Percentiles rank a stretch among this genome's conserved stretches.
phyloP scores from a whole-genome alignment of 2,329 filamentous ascomycete species.

The Sporothrix pseudoabietina region DNA sequence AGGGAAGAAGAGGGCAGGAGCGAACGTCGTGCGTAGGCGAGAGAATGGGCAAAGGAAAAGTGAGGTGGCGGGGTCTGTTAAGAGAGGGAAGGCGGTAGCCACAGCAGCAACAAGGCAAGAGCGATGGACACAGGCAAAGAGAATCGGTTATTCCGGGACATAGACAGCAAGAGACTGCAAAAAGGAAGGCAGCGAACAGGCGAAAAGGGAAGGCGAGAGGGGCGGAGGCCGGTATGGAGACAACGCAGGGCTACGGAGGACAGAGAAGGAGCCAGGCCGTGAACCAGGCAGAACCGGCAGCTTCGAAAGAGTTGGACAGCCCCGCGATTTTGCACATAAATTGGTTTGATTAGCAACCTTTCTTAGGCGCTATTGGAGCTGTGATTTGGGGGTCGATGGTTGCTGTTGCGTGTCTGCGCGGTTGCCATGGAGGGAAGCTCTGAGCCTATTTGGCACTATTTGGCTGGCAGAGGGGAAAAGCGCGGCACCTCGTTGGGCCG shows the following conservation, averaged over 20 bases:
- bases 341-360: conserved; percentile 21
- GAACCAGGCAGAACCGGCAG: conserved; percentile 20
- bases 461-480: not conserved
- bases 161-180: not conserved
- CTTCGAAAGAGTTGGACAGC: conserved; percentile 18
- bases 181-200: not conserved
- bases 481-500: conserved; percentile 8
- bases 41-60: conserved; percentile 27
- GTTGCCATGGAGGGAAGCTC: conserved; percentile 22
- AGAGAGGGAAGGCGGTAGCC: conserved; percentile 24
- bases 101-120: conserved; percentile 24
- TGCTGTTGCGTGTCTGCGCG: not conserved
- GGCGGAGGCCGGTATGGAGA: conserved; percentile 24
- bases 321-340: conserved; percentile 23
- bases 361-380: conserved; percentile 5
- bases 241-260: conserved; percentile 24
- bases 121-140: not conserved
- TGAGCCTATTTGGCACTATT: not conserved
- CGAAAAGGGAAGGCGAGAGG: conserved; percentile 16
- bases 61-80: conserved; percentile 32
- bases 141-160: conserved; percentile 20
- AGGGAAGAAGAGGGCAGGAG: conserved; percentile 21
- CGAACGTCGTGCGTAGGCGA: conserved; percentile 19
- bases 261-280: conserved; percentile 15
- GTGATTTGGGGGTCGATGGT: conserved; percentile 1